A percentile compares a stretch with the other conserved stretches of the same genome.
Conservation (phyloP, 176 grass and related monocot genomes). For the Hsuehochloa calcarea region DNA sequence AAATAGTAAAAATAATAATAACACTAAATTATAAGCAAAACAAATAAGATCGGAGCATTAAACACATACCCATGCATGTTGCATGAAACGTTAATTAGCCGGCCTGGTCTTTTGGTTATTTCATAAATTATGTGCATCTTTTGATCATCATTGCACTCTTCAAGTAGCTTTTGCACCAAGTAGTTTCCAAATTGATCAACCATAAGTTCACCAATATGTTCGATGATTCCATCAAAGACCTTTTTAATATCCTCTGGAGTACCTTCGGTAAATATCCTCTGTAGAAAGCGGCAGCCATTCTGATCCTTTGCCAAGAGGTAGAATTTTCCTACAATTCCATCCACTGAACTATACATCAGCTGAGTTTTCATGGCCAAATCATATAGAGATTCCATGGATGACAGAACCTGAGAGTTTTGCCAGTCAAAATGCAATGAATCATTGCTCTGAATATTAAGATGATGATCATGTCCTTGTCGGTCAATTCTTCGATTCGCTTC, state of each 20-base stretch:
- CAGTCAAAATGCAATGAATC: conserved; percentile 8
- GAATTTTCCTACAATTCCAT: conserved; percentile 43
- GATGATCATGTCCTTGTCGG: not conserved
- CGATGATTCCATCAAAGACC: conserved; percentile 53
- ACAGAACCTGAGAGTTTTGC: not conserved
- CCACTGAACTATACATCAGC: conserved; percentile 18
- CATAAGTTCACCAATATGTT: conserved; percentile 59
- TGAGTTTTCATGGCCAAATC: conserved; percentile 9
- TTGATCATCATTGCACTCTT: conserved; percentile 54
- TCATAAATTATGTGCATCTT: conserved; percentile 52
- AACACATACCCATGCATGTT: conserved; percentile 71
- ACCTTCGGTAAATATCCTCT: conserved; percentile 52
- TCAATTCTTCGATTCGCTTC: not conserved
- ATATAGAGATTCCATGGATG: conserved; percentile 17
- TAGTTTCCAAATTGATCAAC: conserved; percentile 67
- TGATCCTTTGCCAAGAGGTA: conserved; percentile 65
- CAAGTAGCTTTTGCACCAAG: conserved; percentile 60
- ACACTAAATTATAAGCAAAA: not conserved
- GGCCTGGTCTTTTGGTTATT: conserved; percentile 50
- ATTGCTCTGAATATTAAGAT: not conserved
- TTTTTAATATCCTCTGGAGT: conserved; percentile 45
- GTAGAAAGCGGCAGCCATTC: conserved; percentile 57
- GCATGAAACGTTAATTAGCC: conserved; percentile 58
- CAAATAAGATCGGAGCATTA: not conserved
- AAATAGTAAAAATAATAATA: not conserved